These are phyloP conservation scores for Rhizomucor miehei DNA, from an alignment of 371 early-diverging fungal genomes.

Conservation along the genomic window DNA sequence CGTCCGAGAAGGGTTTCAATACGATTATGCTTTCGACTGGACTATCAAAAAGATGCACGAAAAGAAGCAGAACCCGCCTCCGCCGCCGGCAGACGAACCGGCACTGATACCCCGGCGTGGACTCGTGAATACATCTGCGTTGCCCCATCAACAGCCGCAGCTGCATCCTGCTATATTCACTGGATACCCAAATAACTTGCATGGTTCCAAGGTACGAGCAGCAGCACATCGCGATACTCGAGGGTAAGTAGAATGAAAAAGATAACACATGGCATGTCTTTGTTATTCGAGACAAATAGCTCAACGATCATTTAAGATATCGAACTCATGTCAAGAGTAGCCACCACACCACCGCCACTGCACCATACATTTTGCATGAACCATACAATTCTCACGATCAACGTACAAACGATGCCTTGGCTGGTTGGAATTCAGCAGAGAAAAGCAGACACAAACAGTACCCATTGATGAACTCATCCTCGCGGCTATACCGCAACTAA, in stretches of 20 bases:
- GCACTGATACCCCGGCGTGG: constrained; percentile 1
- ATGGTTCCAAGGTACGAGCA: no score
- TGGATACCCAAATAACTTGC: no score
- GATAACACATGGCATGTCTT: no score
- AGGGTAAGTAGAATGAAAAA: no score
- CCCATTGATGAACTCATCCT: constrained; percentile 11
- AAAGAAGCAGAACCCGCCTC: constrained; percentile 1
- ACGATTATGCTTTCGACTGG: constrained; percentile 99
- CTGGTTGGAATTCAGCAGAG: constrained; percentile 1
- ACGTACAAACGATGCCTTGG: neutral
- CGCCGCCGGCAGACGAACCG: neutral
- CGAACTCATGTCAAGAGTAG: no score
- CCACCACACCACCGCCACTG: no score
- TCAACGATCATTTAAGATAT: no score
- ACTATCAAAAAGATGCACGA: constrained; percentile 53
- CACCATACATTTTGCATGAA: no score
- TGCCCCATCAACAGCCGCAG: neutral
- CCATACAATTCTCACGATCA: no score
- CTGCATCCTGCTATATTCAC: no score
- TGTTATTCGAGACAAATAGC: no score
- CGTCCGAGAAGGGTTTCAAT: constrained; percentile 92
- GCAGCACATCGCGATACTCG: no score
- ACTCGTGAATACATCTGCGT: neutral
- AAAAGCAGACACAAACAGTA: constrained; percentile 4
- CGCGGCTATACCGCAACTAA: constrained; percentile 7